A percentile compares a stretch with the other conserved stretches of the same genome.
These are phyloP conservation scores for Penicillium alfredii DNA, from an alignment of 495 filamentous ascomycete species.

Conservation along the genomic window DNA sequence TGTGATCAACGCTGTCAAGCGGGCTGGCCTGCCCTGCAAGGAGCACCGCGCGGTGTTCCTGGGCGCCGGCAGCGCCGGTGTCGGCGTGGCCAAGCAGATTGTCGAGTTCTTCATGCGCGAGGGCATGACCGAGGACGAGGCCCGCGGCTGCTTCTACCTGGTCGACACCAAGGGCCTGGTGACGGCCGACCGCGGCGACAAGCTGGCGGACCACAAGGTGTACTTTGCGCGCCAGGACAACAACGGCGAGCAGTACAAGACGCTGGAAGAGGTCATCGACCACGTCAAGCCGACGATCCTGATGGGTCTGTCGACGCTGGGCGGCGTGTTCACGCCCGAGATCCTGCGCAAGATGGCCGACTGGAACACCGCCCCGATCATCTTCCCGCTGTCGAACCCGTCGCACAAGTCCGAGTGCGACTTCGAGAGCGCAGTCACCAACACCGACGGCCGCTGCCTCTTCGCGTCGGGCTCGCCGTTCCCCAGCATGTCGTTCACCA, in stretches of 20 bases:
- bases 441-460: slow-evolving; percentile 84
- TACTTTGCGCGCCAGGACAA: slow-evolving; percentile 95
- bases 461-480: slow-evolving; percentile 97
- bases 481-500: slow-evolving; percentile 57
- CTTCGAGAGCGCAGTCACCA: slow-evolving; percentile 80
- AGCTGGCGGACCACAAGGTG: slow-evolving; percentile 92
- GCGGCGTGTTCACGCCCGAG: slow-evolving; percentile 86
- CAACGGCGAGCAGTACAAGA: slow-evolving; percentile 80
- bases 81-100: slow-evolving; percentile 95
- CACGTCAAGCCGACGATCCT: slow-evolving; percentile 91
- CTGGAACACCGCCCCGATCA: slow-evolving; percentile 73
- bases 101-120: slow-evolving; percentile 92
- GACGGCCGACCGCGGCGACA: slow-evolving; percentile 87
- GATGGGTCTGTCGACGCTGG: slow-evolving; percentile 89
- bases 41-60: slow-evolving; percentile 95
- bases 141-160: slow-evolving; percentile 88
- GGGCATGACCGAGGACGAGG: slow-evolving; percentile 87
- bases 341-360: slow-evolving; percentile 80
- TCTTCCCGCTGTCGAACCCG: slow-evolving; percentile 94
- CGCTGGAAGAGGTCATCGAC: slow-evolving; percentile 87
- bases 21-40: slow-evolving; percentile 76
- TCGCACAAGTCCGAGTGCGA: slow-evolving; percentile 95
- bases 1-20: slow-evolving; percentile 90
- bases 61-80: slow-evolving; percentile 90
- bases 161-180: slow-evolving; percentile 97